Conservation (phyloP, 257 asterid species). For the Lycium ferocissimum region DNA sequence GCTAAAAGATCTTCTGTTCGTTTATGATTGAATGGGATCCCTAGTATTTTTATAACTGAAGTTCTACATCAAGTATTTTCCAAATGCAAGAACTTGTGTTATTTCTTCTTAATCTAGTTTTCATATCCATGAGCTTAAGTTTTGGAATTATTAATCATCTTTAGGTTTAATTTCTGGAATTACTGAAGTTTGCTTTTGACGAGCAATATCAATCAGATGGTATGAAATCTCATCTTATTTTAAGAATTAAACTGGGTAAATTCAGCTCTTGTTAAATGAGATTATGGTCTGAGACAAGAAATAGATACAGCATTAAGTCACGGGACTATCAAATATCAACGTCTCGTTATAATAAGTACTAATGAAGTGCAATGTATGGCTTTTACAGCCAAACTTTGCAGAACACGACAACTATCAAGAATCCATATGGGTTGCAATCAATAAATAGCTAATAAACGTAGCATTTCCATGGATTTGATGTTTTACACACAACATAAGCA, state of each 20-base stretch:
- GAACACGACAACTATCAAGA: neutral
- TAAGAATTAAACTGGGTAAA: too few relatives aligned
- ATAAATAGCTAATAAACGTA: neutral
- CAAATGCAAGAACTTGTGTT: too few relatives aligned
- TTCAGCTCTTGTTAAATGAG: neutral
- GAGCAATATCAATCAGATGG: neutral
- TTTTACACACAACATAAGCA: slow-evolving; percentile 17
- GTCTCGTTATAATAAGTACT: neutral
- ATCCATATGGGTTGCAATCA: neutral
- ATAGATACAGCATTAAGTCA: neutral
- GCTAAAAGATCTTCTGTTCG: neutral
- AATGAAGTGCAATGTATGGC: neutral
- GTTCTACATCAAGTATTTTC: too few relatives aligned
- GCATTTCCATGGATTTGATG: neutral
- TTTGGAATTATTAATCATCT: neutral
- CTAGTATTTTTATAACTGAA: too few relatives aligned
- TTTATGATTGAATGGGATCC: too few relatives aligned
- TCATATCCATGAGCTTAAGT: neutral
- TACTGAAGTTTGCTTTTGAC: neutral
- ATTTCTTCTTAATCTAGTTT: too few relatives aligned
- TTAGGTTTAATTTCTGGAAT: neutral
- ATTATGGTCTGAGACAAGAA: neutral
- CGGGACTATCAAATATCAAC: neutral
- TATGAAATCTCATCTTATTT: neutral
- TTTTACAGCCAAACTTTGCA: neutral